Percentiles rank a stretch among this genome's conserved stretches.
Evolutionary conservation across 768 basidiomycete species (phyloP).

Genomic region (Lactifluus hygrophoroides): DNA sequence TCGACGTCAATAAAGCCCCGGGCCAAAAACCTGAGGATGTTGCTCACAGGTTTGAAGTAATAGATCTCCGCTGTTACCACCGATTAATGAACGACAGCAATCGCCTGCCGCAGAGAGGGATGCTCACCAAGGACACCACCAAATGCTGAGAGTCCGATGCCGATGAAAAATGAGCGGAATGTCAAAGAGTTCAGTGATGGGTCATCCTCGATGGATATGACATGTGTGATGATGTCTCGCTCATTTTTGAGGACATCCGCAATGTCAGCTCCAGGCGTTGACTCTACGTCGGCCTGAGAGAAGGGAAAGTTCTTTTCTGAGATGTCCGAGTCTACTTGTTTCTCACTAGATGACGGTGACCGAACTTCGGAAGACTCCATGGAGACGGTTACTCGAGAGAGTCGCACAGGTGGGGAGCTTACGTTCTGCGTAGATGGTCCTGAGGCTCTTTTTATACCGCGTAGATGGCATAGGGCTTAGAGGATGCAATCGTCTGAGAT

Average conservation of each 20-base stretch:
- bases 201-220: slow-evolving; percentile 40
- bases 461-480: background rate
- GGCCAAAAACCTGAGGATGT: background rate
- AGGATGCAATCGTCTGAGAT: too few relatives aligned
- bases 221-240: slow-evolving; percentile 39
- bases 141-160: slow-evolving; percentile 39
- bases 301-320: slow-evolving; percentile 28
- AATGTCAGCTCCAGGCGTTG: slow-evolving; percentile 24
- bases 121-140: slow-evolving; percentile 40
- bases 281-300: slow-evolving; percentile 31
- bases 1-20: background rate
- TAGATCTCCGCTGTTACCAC: slow-evolving; percentile 49
- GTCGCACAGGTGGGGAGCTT: background rate
- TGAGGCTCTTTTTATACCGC: background rate
- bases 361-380: background rate
- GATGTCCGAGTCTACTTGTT: background rate
- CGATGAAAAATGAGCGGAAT: slow-evolving; percentile 37
- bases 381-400: background rate
- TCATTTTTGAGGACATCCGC: slow-evolving; percentile 34
- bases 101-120: too few relatives aligned
- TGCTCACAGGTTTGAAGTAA: slow-evolving; percentile 47
- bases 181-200: slow-evolving; percentile 40
- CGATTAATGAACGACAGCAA: too few relatives aligned
- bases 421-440: background rate
- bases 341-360: slow-evolving; percentile 3